Conservation (phyloP, 192 early-diverging fungal species). For the Coemansia sp. region DNA sequence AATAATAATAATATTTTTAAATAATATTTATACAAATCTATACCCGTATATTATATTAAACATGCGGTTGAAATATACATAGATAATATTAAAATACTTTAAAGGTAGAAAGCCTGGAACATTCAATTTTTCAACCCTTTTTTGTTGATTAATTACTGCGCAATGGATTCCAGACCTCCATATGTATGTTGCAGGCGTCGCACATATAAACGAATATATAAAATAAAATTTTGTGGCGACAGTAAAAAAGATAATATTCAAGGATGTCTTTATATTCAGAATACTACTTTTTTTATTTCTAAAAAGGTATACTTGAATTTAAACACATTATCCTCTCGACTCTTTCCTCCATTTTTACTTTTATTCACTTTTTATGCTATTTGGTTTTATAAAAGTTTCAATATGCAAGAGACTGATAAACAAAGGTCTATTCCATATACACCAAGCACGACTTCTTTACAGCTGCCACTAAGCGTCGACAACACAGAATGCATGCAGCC, state of each 20-base stretch:
- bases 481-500: not conserved
- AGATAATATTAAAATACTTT: not conserved
- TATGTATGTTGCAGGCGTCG: not conserved
- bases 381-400: too few relatives aligned
- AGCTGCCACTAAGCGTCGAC: not conserved
- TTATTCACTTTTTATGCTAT: not conserved
- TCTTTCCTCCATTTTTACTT: not conserved
- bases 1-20: conserved; percentile 2
- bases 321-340: too few relatives aligned
- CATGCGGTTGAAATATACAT: not conserved
- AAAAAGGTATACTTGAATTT: too few relatives aligned
- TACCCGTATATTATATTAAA: not conserved
- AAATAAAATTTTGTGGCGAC: not conserved
- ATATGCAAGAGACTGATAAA: not conserved
- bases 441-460: not conserved
- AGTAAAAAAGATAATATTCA: not conserved
- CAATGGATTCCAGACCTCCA: not conserved
- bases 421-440: not conserved
- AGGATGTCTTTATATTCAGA: not conserved
- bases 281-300: not conserved
- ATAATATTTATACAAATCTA: too few relatives aligned
- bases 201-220: not conserved
- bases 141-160: conserved; percentile 1
- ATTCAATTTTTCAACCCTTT: too few relatives aligned
- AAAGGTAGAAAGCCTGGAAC: not conserved